Percentiles rank a stretch among this genome's conserved stretches.
phyloP scores from a whole-genome alignment of 2,329 filamentous ascomycete genomes.

The Colletotrichum liaoningense region DNA sequence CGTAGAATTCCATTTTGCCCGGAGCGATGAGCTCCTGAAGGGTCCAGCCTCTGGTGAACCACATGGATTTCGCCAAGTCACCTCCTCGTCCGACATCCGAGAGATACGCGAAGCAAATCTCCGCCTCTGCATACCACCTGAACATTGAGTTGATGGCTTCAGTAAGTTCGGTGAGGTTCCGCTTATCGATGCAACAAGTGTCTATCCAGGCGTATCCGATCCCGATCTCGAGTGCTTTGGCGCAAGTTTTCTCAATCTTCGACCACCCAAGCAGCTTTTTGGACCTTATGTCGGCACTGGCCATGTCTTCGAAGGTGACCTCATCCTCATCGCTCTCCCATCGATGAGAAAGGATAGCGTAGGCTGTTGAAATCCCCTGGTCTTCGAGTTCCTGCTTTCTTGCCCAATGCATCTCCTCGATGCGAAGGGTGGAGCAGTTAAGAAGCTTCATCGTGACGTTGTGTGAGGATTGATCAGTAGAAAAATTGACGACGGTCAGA shows the following conservation, averaged over 20 bases:
- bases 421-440: neutral
- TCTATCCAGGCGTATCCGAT: conserved; percentile 17
- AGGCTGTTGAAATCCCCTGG: neutral
- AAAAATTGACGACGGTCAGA: too few relatives aligned
- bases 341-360: neutral
- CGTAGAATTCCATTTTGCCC: conserved; percentile 7
- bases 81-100: conserved; percentile 4
- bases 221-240: neutral
- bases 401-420: neutral
- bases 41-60: conserved; percentile 31
- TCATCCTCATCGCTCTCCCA: neutral
- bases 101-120: conserved; percentile 27
- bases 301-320: neutral
- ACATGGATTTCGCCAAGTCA: neutral
- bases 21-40: conserved; percentile 31
- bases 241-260: neutral
- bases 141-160: neutral
- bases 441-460: neutral
- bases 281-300: neutral
- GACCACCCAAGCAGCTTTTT: neutral
- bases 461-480: neutral
- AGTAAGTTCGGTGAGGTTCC: neutral
- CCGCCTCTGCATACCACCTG: conserved; percentile 17
- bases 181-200: neutral
- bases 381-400: neutral